Base-by-base conservation (phyloP, 2,329 filamentous ascomycete species). In the Graphilbum fragrans region DNA sequence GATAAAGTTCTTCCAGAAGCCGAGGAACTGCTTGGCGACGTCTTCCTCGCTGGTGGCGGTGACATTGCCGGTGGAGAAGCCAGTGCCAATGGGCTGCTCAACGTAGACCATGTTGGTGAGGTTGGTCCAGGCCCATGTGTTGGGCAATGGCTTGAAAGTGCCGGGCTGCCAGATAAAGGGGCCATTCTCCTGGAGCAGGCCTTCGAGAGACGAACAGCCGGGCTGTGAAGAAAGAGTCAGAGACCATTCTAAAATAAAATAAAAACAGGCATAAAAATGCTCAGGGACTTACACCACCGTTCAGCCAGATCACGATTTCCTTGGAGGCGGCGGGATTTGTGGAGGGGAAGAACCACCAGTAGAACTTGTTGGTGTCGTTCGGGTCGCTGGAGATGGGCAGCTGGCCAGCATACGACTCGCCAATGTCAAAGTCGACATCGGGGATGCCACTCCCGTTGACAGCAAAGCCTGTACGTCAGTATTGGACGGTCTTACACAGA, bases 1-100 rank as follows among this genome's bases (percentile, higher is more conserved):
- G 44, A 86, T 62, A 50, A 86, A 87, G 61, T 86, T 86, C 62
- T 80, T 79, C 69, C 78, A 87, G 61, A 86, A 92, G 38, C 80
- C 80, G 16, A 82, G 65, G 55, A 90, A 86, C 49, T 88, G 73
- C n/a, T 63, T 58, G 0, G 81, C 80, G 2, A 82, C 67, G 48
- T 86, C 81, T 23, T 75, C 70, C 49, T 86, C 77, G 50, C 71
- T 73, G 4, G 65, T 75, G 10, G 80, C 80, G 0, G 71, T 82
- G 4, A 76, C 66, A 1, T 61, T 72, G 14, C 82, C 82, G 27
- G 74, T 69, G 0, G 77, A 73, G 56, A 83, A 88, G 14, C 83
- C 83, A 0, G 81, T 82, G 23, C 69, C 69, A 11, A 76, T 61
- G 5, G 76, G 78, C 54, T 84, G 80, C 51, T 85, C 82, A 9